Evolutionary conservation across 345 rosid species (phyloP).

Genomic region (Psidium friedrichsthalianum): DNA sequence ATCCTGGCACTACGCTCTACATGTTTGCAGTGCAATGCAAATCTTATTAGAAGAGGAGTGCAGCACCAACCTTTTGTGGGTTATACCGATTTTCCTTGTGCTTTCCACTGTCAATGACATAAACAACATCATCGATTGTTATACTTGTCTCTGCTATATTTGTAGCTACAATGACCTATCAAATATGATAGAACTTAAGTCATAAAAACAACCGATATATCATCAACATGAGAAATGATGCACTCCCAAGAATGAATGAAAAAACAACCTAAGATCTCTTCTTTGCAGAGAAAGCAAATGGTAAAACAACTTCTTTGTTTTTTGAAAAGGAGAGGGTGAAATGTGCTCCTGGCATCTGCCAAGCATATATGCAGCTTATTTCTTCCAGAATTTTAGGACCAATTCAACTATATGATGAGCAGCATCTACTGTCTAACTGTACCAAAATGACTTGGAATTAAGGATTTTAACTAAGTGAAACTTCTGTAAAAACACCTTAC

Average conservation of each 20-base stretch:
- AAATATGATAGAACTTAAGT: neutral
- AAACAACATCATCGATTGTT: constrained; percentile 90
- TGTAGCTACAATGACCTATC: constrained; percentile 81
- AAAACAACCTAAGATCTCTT: neutral
- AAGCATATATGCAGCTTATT: neutral
- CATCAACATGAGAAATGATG: neutral
- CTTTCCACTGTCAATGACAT: constrained; percentile 86
- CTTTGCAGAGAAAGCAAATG: neutral
- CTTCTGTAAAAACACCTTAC: too few species aligned
- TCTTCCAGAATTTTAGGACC: neutral
- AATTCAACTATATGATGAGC: neutral
- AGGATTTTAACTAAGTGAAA: too few species aligned
- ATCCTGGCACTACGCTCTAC: neutral
- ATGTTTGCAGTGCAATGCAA: neutral
- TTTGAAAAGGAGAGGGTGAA: neutral
- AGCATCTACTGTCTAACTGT: neutral
- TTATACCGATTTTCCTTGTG: constrained; percentile 91
- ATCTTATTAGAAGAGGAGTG: neutral
- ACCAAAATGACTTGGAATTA: too few species aligned
- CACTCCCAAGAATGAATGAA: neutral
- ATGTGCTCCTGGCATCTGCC: neutral
- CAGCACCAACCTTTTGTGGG: constrained; percentile 66
- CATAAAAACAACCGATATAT: neutral
- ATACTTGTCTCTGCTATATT: constrained; percentile 91
- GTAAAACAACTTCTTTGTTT: neutral